Percentiles rank a stretch among this genome's conserved stretches.
Conservation (phyloP, 139 green algal species). For the Coelastrella sp. region DNA sequence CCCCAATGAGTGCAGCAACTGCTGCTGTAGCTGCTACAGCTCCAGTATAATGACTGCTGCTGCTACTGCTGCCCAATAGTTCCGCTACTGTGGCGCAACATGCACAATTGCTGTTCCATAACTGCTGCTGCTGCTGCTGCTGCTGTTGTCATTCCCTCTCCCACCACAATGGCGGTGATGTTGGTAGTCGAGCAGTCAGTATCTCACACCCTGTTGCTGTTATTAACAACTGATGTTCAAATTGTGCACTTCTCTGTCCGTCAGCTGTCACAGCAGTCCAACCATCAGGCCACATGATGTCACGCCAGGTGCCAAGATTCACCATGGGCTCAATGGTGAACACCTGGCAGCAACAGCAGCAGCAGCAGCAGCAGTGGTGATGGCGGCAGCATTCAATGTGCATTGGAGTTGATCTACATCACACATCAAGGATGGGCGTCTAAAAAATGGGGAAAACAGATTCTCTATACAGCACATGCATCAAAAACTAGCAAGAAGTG, state of each 20-base stretch:
- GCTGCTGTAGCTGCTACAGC: too few relatives aligned
- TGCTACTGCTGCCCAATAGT: too few relatives aligned
- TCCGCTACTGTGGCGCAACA: too few relatives aligned
- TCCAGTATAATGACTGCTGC: too few relatives aligned
- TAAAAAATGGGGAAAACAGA: too few relatives aligned
- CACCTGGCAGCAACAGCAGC: constrained; percentile 25
- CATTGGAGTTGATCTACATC: too few relatives aligned
- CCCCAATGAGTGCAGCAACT: too few relatives aligned
- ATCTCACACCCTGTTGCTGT: constrained; percentile 85
- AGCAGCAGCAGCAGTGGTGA: not conserved
- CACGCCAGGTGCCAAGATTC: constrained; percentile 77
- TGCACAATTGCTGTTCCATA: too few relatives aligned
- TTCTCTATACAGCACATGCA: too few relatives aligned
- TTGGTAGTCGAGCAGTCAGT: constrained; percentile 80
- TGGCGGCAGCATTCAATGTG: too few relatives aligned
- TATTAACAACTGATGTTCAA: constrained; percentile 96
- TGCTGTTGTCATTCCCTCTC: constrained; percentile 38
- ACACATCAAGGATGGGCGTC: too few relatives aligned
- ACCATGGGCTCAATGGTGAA: constrained; percentile 99
- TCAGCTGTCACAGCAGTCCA: constrained; percentile 96
- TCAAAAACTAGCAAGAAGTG: too few relatives aligned
- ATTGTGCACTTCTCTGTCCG: constrained; percentile 92
- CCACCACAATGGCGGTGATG: constrained; percentile 88
- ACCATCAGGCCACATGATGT: constrained; percentile 95
- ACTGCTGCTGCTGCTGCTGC: not conserved